Percentiles rank a stretch among this genome's conserved stretches.
Conservation (phyloP, 1,139 yeast species). For the Debaryomyces psychrophilus region DNA sequence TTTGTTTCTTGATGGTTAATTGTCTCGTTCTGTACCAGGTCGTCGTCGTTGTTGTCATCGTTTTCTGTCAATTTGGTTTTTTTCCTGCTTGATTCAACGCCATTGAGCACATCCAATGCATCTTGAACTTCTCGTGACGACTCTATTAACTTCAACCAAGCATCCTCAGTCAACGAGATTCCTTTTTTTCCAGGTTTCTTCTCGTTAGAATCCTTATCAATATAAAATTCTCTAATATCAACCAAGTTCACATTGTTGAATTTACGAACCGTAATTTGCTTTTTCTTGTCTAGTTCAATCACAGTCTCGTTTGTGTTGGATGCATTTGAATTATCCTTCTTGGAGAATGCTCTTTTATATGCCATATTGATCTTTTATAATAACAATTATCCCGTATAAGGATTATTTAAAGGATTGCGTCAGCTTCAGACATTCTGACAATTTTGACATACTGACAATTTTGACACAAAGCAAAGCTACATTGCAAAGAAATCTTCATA, state of each 20-base stretch:
- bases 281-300: conserved; percentile 58
- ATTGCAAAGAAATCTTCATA: no score
- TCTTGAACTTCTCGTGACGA: conserved; percentile 58
- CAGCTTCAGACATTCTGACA: neutral
- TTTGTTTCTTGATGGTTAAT: neutral
- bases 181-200: conserved; percentile 85
- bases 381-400: conserved; percentile 5
- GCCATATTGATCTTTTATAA: conserved; percentile 14
- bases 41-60: conserved; percentile 11
- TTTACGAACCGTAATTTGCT: conserved; percentile 70
- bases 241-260: conserved; percentile 67
- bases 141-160: conserved; percentile 61
- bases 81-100: conserved; percentile 16
- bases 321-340: conserved; percentile 10
- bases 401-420: neutral
- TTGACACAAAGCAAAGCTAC: no score
- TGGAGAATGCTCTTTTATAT: conserved; percentile 16
- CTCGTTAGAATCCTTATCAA: conserved; percentile 60
- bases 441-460: neutral
- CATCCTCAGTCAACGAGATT: conserved; percentile 72
- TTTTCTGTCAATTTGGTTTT: conserved; percentile 13
- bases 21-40: neutral
- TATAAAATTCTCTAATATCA: conserved; percentile 81
- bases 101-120: conserved; percentile 57
- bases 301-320: conserved; percentile 19